Percentiles rank a stretch among this genome's conserved stretches.
phyloP scores from a whole-genome alignment of 768 basidiomycete species.

The Leccinum barrowsii region DNA sequence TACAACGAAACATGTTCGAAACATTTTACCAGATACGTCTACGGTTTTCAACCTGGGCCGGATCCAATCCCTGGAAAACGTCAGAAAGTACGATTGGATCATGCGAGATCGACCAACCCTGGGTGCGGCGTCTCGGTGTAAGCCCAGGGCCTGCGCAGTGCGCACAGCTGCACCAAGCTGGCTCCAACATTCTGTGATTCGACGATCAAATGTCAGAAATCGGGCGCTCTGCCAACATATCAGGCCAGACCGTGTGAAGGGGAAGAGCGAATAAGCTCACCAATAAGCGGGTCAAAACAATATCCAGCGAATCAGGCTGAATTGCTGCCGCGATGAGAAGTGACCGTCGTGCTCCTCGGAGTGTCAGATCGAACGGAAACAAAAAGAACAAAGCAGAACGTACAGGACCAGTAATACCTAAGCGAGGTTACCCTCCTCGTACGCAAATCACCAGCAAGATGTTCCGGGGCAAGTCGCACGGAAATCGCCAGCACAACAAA shows the following conservation, averaged over 20 bases:
- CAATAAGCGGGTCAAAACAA: conserved; percentile 88
- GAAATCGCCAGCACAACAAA: conserved; percentile 91
- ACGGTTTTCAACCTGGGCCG: conserved; percentile 80
- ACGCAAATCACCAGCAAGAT: conserved; percentile 76
- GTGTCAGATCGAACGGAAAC: conserved; percentile 17
- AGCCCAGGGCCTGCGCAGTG: conserved; percentile 89
- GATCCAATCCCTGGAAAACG: conserved; percentile 58
- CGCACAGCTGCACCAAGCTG: conserved; percentile 90
- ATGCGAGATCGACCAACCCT: conserved; percentile 48
- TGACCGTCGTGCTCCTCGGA: conserved; percentile 67
- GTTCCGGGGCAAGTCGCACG: conserved; percentile 80
- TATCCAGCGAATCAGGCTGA: conserved; percentile 87
- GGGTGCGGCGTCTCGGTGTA: conserved; percentile 84
- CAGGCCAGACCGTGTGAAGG: conserved; percentile 1
- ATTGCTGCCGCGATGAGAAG: conserved; percentile 90
- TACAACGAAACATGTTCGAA: neutral
- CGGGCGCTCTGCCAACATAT: conserved; percentile 56
- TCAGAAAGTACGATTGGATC: conserved; percentile 1
- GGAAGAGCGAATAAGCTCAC: conserved; percentile 30
- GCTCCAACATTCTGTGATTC: conserved; percentile 95
- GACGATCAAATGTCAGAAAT: conserved; percentile 66
- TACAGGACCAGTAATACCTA: conserved; percentile 95
- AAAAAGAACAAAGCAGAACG: conserved; percentile 32
- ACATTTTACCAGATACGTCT: conserved; percentile 75
- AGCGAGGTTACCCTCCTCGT: conserved; percentile 75